Evolutionary conservation across 2,329 filamentous ascomycete genomes (phyloP).

Genomic region (Bertia moriformis): DNA sequence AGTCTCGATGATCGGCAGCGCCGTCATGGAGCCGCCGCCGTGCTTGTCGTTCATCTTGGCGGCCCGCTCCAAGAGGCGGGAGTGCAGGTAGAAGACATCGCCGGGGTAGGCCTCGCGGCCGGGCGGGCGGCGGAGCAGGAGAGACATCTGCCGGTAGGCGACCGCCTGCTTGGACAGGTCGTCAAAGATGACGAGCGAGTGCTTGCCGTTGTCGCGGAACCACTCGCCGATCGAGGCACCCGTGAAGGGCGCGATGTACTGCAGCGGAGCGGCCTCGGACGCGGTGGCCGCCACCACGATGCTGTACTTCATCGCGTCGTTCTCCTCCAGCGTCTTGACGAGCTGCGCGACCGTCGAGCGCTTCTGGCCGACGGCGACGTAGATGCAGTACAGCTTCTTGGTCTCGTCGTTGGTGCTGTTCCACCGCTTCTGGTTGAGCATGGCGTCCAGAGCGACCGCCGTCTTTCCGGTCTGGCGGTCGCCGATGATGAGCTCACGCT

Average conservation of each 20-base stretch:
- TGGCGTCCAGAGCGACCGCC: slow-evolving; percentile 91
- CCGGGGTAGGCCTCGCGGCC: slow-evolving; percentile 99
- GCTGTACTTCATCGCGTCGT: slow-evolving; percentile 97
- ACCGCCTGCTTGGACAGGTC: slow-evolving; percentile 97
- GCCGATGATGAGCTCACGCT: slow-evolving; percentile 99
- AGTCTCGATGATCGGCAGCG: slow-evolving; percentile 94
- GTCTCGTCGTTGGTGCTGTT: slow-evolving; percentile 74
- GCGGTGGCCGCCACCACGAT: slow-evolving; percentile 90
- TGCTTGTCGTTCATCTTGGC: slow-evolving; percentile 97
- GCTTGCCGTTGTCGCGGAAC: slow-evolving; percentile 75
- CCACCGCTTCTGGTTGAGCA: slow-evolving; percentile 99
- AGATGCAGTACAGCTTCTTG: slow-evolving; percentile 99
- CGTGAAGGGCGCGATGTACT: slow-evolving; percentile 90
- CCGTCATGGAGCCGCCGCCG: slow-evolving; percentile 91
- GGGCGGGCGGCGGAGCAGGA: slow-evolving; percentile 90
- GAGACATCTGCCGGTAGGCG: slow-evolving; percentile 96
- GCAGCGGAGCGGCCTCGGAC: slow-evolving; percentile 87
- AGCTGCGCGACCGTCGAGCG: slow-evolving; percentile 97
- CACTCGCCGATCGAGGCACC: slow-evolving; percentile 52
- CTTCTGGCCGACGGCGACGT: slow-evolving; percentile 98
- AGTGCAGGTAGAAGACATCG: slow-evolving; percentile 99
- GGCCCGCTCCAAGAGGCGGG: slow-evolving; percentile 95
- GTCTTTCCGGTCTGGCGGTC: slow-evolving; percentile 99
- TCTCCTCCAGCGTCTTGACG: slow-evolving; percentile 99
- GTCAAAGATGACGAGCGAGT: slow-evolving; percentile 82